These are phyloP conservation scores for Cochliopodium minus DNA, from an alignment of 208 protist species.

Conservation along the genomic window DNA sequence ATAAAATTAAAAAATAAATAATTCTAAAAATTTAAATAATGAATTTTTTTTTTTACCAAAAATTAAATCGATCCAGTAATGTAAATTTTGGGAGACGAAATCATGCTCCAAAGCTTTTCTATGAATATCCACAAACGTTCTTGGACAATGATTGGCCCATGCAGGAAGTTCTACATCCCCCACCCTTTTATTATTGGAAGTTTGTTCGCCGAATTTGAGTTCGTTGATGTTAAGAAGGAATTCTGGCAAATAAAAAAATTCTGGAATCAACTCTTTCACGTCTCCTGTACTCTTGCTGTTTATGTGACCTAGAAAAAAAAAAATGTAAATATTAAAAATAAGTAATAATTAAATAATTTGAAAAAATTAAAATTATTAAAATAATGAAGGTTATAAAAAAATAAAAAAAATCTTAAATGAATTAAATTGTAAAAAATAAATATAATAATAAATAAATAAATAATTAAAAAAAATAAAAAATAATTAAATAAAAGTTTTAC, in stretches of 20 bases:
- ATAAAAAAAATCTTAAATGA: no score
- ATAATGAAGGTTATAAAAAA: no score
- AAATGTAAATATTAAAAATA: no score
- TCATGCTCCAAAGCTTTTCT: conserved; percentile 67
- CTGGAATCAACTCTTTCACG: conserved; percentile 83
- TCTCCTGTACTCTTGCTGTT: conserved; percentile 47
- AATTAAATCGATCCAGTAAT: conserved; percentile 92
- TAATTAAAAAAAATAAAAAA: no score
- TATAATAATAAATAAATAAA: no score
- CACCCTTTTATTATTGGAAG: conserved; percentile 44
- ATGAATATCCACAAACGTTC: conserved; percentile 31
- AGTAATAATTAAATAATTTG: no score
- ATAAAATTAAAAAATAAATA: no score
- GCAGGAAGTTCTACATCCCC: conserved; percentile 68
- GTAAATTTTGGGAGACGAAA: conserved; percentile 59
- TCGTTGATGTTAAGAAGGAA: conserved; percentile 67
- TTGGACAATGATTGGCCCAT: conserved; percentile 41
- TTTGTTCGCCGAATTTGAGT: conserved; percentile 52
- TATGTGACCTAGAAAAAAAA: no score
- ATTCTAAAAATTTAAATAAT: no score
- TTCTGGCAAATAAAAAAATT: conserved; percentile 70
- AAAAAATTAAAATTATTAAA: no score
- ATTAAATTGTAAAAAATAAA: no score
- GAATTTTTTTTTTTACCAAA: conserved; percentile 93
- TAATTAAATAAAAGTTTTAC: no score